Evolutionary conservation across 345 rosid genomes (phyloP).

Genomic region (Gossypium ekmanianum): DNA sequence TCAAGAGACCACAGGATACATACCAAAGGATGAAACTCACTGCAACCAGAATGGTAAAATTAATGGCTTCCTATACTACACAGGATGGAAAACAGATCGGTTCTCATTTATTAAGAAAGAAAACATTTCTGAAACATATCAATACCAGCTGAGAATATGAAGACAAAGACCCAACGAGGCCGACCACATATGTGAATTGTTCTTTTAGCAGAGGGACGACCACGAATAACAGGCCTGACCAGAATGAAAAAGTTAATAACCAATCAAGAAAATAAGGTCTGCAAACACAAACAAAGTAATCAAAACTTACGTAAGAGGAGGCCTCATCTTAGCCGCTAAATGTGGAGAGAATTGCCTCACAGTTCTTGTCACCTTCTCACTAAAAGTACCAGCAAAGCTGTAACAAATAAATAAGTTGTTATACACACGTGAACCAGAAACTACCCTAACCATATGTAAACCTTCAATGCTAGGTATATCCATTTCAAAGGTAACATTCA

Average conservation of each 20-base stretch:
- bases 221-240: conserved; percentile 87
- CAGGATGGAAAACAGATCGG: not conserved
- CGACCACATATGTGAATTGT: conserved; percentile 73
- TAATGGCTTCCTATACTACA: conserved; percentile 12
- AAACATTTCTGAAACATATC: not conserved
- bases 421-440: not conserved
- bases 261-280: conserved; percentile 11
- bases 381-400: conserved; percentile 97
- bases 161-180: conserved; percentile 93
- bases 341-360: conserved; percentile 90
- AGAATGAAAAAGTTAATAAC: conserved; percentile 18
- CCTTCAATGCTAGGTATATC: not conserved
- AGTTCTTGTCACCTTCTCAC: conserved; percentile 84
- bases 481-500: conserved; percentile 1
- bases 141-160: conserved; percentile 66
- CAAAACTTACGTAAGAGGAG: conserved; percentile 66
- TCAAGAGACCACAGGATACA: conserved; percentile 77
- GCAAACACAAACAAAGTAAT: conserved; percentile 1
- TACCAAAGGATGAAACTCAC: conserved; percentile 80
- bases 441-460: not conserved
- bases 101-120: not conserved
- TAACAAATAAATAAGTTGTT: conserved; percentile 13
- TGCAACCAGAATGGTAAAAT: conserved; percentile 23
- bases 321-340: conserved; percentile 94
- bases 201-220: conserved; percentile 87